Conservation (phyloP, 2,329 filamentous ascomycete genomes). For the Neopestalotiopsis clavispora region DNA sequence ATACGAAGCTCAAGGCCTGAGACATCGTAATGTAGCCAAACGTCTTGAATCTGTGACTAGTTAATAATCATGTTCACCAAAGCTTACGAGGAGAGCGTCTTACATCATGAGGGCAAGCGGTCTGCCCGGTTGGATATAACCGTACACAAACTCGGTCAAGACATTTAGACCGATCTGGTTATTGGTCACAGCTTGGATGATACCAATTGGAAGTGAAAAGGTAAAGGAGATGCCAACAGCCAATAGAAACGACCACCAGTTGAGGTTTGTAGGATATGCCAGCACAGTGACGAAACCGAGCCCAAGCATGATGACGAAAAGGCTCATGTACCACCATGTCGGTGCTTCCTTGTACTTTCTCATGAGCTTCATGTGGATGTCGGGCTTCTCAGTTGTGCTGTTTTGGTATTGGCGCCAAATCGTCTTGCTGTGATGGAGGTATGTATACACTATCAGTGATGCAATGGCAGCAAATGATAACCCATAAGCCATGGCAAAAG, state of each 20-base stretch:
- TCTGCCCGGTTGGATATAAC: slow-evolving; percentile 75
- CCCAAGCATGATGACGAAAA: slow-evolving; percentile 59
- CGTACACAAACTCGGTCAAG: slow-evolving; percentile 74
- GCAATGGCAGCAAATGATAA: slow-evolving; percentile 75
- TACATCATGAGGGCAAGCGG: slow-evolving; percentile 77
- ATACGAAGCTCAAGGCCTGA: slow-evolving; percentile 67
- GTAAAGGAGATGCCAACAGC: slow-evolving; percentile 66
- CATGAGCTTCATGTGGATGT: slow-evolving; percentile 70
- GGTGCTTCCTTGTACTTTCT: slow-evolving; percentile 66
- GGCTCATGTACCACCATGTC: slow-evolving; percentile 65
- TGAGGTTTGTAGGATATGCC: slow-evolving; percentile 68
- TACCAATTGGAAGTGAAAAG: slow-evolving; percentile 71
- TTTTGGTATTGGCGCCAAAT: slow-evolving; percentile 68
- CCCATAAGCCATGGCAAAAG: slow-evolving; percentile 72
- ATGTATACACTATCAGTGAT: slow-evolving; percentile 70
- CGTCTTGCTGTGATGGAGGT: slow-evolving; percentile 68
- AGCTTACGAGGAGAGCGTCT: slow-evolving; percentile 22
- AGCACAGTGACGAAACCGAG: slow-evolving; percentile 61
- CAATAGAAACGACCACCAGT: slow-evolving; percentile 75
- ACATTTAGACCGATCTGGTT: slow-evolving; percentile 77
- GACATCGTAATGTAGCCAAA: slow-evolving; percentile 69
- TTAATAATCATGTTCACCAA: slow-evolving; percentile 23
- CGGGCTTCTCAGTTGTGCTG: slow-evolving; percentile 63
- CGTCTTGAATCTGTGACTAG: slow-evolving; percentile 59
- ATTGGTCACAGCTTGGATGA: slow-evolving; percentile 73